Evolutionary conservation across 106 monocot genomes (phyloP).

Genomic region (Phalaenopsis equestris): DNA sequence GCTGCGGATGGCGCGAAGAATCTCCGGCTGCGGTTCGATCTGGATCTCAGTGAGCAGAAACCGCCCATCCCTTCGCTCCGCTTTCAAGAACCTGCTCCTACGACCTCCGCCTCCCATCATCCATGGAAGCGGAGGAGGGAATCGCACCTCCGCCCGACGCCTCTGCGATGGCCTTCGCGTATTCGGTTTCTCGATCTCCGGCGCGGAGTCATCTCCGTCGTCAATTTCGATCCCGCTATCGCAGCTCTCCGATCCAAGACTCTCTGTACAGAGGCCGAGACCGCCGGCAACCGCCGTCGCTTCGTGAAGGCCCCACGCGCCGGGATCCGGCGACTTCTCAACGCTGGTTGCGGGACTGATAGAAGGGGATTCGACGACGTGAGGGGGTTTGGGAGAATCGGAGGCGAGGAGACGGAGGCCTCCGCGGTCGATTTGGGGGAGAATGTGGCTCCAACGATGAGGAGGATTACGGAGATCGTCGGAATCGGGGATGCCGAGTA

Average conservation of each 20-base stretch:
- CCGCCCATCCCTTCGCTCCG: slow-evolving; percentile 26
- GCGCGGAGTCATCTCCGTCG: background rate
- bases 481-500: background rate
- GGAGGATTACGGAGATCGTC: slow-evolving; percentile 1
- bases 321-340: slow-evolving; percentile 8
- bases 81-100: slow-evolving; percentile 26
- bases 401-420: slow-evolving; percentile 21
- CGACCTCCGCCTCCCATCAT: slow-evolving; percentile 10
- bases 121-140: slow-evolving; percentile 42
- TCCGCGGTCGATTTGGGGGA: background rate
- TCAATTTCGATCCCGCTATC: slow-evolving; percentile 5
- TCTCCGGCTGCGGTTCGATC: slow-evolving; percentile 41
- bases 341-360: background rate
- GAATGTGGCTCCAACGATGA: slow-evolving; percentile 5
- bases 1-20: slow-evolving; percentile 37
- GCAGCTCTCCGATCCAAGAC: slow-evolving; percentile 22
- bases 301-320: slow-evolving; percentile 20
- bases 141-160: background rate
- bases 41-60: slow-evolving; percentile 28
- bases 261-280: slow-evolving; percentile 16
- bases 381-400: background rate
- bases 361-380: slow-evolving; percentile 1
- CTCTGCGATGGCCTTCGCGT: background rate
- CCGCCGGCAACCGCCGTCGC: slow-evolving; percentile 4
- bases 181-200: background rate